Base-by-base conservation (phyloP, 2,329 filamentous ascomycete species). In the Talaromyces verruculosus region DNA sequence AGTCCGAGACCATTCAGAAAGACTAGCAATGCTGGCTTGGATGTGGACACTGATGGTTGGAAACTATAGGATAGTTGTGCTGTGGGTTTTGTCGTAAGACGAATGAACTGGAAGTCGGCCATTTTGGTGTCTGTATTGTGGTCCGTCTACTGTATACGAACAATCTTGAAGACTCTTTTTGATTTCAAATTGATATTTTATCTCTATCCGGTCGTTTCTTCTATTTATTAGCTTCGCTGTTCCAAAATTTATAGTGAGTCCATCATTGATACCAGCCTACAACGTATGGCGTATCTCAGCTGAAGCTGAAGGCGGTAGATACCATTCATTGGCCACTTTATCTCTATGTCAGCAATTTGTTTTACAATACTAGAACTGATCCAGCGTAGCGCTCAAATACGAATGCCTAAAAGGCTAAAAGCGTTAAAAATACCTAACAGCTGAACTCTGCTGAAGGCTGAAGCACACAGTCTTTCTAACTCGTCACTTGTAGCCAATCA, bases 1-100 rank as follows among this genome's bases (percentile, higher is more conserved):
- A 79, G 70, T 66, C 80, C 75, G 5, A 82, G 72, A 22, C 80
- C 81, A 63, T 82, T 83, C 19, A 83, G 68, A 64, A 80, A 83
- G 43, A 83, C 76, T 25, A 82, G 70, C 4, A 82, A 72, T 2
- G 67, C 63, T 4, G 68, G 67, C 7, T 62, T 70, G 33, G 65
- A 13, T 13, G 64, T 47, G 17, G 30, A 33, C 3, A 47, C 25
- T 39, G 69, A 41, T 2, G 65, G 8, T 6, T 71, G 65, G 17
- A 71, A 72, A 25, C 28, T 69, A 58, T 69, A 72, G 64, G 55
- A 53, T 3, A 72, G 59, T 51, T 70, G 67, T 1, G 68, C 69
- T 6, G 65, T 63, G 7, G 70, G 70, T 37, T 72, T 72, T 25
- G 67, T 70, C 7, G 65, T 15, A 22, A 71, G 68, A 17, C 64